phyloP scores from a whole-genome alignment of 2,329 filamentous ascomycete genomes.

The Paracoccidioides lutzii region DNA sequence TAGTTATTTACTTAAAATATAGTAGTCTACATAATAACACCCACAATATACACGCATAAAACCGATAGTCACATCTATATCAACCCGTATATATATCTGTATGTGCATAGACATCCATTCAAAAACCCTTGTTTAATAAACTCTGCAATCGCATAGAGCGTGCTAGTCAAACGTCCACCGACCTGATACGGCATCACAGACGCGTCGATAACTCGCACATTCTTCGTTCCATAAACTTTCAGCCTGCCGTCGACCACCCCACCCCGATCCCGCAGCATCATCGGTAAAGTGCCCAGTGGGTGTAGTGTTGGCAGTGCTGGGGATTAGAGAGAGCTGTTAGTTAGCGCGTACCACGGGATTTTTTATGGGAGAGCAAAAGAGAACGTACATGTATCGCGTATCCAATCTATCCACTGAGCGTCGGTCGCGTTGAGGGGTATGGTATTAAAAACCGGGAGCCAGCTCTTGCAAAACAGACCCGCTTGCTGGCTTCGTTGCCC shows the following conservation, averaged over 20 bases:
- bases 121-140: no score
- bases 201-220: constrained; percentile 22
- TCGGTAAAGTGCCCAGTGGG: constrained; percentile 10
- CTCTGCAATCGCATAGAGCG: constrained; percentile 21
- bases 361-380: no score
- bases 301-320: neutral
- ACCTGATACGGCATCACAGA: constrained; percentile 20
- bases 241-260: constrained; percentile 22
- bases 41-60: no score
- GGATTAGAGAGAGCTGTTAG: no score
- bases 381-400: neutral
- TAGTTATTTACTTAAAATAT: no score
- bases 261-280: constrained; percentile 20
- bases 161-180: constrained; percentile 16
- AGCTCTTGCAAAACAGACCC: neutral
- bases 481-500: neutral
- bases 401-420: neutral
- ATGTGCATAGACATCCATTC: no score
- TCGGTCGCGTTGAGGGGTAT: neutral
- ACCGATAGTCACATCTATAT: no score
- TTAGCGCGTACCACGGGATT: no score
- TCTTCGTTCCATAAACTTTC: constrained; percentile 22
- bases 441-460: neutral
- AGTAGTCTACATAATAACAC: no score
- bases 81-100: no score